These are phyloP conservation scores for Heterobasidion occidentale DNA, from an alignment of 1,284 basidiomycete species.

Conservation along the genomic window DNA sequence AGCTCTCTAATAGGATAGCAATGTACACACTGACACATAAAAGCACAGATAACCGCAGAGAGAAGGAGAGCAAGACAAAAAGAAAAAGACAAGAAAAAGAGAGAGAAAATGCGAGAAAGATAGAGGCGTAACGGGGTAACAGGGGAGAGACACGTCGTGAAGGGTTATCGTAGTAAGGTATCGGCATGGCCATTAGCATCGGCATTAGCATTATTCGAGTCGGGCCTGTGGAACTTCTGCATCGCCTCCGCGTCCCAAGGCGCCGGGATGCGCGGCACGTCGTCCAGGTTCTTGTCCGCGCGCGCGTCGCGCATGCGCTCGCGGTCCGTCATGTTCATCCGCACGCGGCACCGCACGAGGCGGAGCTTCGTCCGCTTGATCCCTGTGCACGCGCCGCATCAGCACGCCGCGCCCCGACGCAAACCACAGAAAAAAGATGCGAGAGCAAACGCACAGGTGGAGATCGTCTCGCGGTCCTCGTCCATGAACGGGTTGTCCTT, in stretches of 20 bases:
- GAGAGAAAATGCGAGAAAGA: too few species aligned
- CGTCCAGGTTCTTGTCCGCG: constrained; percentile 66
- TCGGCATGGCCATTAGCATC: too few species aligned
- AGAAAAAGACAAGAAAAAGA: too few species aligned
- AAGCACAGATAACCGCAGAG: too few species aligned
- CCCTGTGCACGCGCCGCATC: constrained; percentile 35
- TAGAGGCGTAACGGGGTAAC: too few species aligned
- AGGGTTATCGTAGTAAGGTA: too few species aligned
- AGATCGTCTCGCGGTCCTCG: constrained; percentile 76
- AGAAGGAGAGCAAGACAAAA: too few species aligned
- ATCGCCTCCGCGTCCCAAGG: constrained; percentile 43
- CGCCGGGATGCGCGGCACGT: constrained; percentile 61
- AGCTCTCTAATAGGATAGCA: too few species aligned
- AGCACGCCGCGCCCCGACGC: not conserved
- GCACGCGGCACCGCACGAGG: constrained; percentile 58
- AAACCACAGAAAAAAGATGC: not conserved
- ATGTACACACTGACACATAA: too few species aligned
- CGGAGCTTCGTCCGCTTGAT: constrained; percentile 78
- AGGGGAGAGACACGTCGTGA: too few species aligned
- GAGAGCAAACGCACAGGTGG: constrained; percentile 55
- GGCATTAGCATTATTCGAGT: not conserved
- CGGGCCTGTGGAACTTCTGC: not conserved
- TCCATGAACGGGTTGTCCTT: constrained; percentile 78
- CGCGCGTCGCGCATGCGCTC: constrained; percentile 65
- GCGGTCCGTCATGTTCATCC: constrained; percentile 63